Percentiles rank a stretch among this genome's conserved stretches.
Conservation (phyloP, 2,329 filamentous ascomycete genomes). For the Colletotrichum sp. region DNA sequence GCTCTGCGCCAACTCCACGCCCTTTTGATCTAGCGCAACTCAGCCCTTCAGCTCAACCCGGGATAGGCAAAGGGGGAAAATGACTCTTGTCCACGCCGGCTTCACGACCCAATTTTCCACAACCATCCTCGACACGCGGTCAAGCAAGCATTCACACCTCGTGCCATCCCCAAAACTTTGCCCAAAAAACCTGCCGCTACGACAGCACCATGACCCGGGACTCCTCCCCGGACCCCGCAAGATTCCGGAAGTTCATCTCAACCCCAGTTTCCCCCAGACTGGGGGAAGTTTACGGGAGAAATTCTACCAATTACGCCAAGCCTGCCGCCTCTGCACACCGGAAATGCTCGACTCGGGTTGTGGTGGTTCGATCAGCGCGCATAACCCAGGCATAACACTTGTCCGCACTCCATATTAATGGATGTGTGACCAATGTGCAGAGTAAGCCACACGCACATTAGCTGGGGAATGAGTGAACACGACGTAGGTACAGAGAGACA, state of each 20-base stretch:
- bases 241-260: background rate
- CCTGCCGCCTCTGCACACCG: background rate
- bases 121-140: background rate
- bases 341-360: background rate
- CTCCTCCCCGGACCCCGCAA: slow-evolving; percentile 12
- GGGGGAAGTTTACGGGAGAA: background rate
- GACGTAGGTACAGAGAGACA: background rate
- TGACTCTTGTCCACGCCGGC: background rate
- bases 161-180: background rate
- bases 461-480: background rate
- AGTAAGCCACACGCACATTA: background rate
- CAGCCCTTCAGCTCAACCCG: background rate
- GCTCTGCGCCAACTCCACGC: background rate
- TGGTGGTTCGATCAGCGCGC: background rate
- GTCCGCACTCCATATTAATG: background rate
- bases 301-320: background rate
- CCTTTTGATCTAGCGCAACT: background rate
- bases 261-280: slow-evolving; percentile 15
- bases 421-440: background rate
- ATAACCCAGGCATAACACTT: background rate
- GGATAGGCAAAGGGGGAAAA: background rate
- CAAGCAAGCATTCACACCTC: background rate
- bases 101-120: background rate
- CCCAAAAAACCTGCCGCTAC: background rate
- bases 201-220: background rate